Evolutionary conservation across 768 basidiomycete species (phyloP), one percentile per base, ranked within the genome.

Genomic region (Peribolospora baueri): DNA sequence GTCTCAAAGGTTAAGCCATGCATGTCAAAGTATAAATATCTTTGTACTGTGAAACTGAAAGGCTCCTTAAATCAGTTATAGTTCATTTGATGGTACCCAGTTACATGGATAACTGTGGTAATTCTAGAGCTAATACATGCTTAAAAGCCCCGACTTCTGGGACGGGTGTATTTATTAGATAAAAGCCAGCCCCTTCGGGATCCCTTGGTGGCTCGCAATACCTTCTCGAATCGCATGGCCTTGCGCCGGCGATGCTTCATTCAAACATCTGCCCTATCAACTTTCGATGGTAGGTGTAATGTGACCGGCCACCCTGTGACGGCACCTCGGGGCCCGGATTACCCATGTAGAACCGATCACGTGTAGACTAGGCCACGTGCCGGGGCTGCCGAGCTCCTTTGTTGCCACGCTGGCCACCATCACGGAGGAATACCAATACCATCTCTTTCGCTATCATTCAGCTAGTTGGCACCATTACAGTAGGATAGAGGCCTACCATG

Each of bases 51-150:
- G 77, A 78, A 78, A 79, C 78, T 76, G 77, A 79, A 79, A 76
- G 76, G 77, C 78, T 79, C 77, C 78, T 79, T 79, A 79, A 76
- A 78, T 78, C 76, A 78, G 77, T 78, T 78, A 78, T 78, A 75
- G 76, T 79, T 79, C 75, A 77, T 78, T 78, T 77, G 77, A 78
- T 77, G 75, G 70, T 77, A 72, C 65, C 72, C 75, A 75, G 71
- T 75, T 78, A 78, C 77, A 76, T 77, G 76, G 76, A 77, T 77
- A 77, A 76, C 76, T 76, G 76, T 78, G 76, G 76, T 76, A 78
- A 77, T 77, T 77, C 75, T 77, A 77, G 75, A 77, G 76, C 77
- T 76, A 75, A 75, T 75, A 75, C 74, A 77, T 79, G 77, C 77
- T 73, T 72, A 70, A 70, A 73, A 25, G 25, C 25, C 25, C 25